Base-by-base conservation (phyloP, 2,329 filamentous ascomycete genomes). In the Hypoxylon sp. region DNA sequence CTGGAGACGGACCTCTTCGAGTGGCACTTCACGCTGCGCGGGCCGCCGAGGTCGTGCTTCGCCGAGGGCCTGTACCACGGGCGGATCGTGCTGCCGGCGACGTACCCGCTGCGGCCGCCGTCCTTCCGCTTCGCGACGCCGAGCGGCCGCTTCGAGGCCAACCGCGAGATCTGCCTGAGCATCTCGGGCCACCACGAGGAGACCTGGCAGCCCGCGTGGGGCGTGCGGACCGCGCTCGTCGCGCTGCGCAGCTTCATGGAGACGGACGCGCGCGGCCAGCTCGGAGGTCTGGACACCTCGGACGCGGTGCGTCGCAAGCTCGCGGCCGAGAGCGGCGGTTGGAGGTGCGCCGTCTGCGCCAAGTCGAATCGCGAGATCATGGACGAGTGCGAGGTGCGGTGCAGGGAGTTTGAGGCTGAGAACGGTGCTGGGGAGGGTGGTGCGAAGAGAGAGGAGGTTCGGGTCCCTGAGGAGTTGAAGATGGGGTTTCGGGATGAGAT, bases 151-250 rank as follows among this genome's bases (percentile, higher is more conserved):
- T 99, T 99, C 73, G 94, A 97, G 72, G 87, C 91, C 46, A 99
- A 99, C 70, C 86, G 94, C 60, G 93, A 97, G 76, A 97, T 99
- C 63, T 99, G 94, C 69, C 83, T 99, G 11, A 90, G 85, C 65
- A 99, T 97, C 65, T 90, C 85, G 42, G 93, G 92, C 2, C 93
- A 97, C 72, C 94, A 99, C 73, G 94, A 97, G 71, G 94, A 97
- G 76, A 96, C 90, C 11, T 99, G 94, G 94, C 93, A 97, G 79
- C 94, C 94, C 0, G 94, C 94, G 0, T 99, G 94, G 94, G 94
- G 94, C 0, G 88, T 99, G 7, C 82, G 94, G 52, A 97, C 94
- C 3, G 93, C 94, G 11, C 75, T 99, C 5, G 82, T 86, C 30
- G 84, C 84, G 9, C 83, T 97, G 37, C 77, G 94, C 45, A 88